Evolutionary conservation across 306 rosid species (phyloP), one percentile per base, ranked within the genome.

Genomic region (Gastrolobium villosum): DNA sequence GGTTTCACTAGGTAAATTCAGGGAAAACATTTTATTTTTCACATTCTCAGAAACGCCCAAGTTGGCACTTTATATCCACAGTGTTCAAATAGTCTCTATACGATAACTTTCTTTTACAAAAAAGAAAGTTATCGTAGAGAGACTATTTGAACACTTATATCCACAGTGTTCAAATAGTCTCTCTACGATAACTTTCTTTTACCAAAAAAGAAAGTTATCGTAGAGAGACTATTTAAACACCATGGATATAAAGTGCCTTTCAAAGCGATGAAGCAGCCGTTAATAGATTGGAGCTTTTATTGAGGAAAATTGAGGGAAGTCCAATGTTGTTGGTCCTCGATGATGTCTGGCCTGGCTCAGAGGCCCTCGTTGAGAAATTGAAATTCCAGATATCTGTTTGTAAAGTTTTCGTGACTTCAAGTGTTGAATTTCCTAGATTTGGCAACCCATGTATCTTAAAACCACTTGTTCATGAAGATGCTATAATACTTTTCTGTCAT

Each of bases 321-420:
- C 86, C 84, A 46, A 5, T 86, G 46, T 34, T 91, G 78, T 43
- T 89, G 80, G 90, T 91, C 5, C 57, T 91, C 36, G 96, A 79
- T 77, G 94, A 92, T 54, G 91, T 92, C 74, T 88, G 97, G 94
- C 65, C 71, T 0, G 90, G 77, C 11, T 84, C 97, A 30, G 92
- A 83, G 69, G 41, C 74, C 64, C 87, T 90, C 6, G 32, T 85
- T 45, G 84, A 85, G 10, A 88, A 78, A 35, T 81, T 90, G 32
- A 34, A 20, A 31, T 81, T 83, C 26, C 59, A 77, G 34, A 64
- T 84, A 2, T 79, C 87, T 8, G 64, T 72, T 36, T 89, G 62
- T 82, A 94, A 94, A 73, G 74, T 91, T 57, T 67, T 94, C 85
- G 90, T 90, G 44, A 90, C 94, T 15, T 91, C 97, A 15, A 82